phyloP scores from a whole-genome alignment of 768 basidiomycete species.

The Auriculariales sp. region DNA sequence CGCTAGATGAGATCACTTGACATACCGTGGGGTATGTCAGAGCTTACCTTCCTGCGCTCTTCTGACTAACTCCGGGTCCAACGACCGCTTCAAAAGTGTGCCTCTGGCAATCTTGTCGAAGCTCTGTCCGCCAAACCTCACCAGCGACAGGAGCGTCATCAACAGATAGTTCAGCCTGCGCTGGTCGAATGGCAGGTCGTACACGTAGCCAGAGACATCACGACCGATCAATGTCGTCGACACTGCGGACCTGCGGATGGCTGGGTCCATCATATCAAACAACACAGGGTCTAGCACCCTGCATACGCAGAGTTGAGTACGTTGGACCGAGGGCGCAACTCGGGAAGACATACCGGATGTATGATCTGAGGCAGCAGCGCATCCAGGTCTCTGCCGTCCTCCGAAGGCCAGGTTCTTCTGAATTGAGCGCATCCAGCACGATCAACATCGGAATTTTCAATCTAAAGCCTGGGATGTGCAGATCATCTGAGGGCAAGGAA shows the following conservation, averaged over 20 bases:
- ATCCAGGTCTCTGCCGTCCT: slow-evolving; percentile 94
- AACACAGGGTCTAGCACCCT: slow-evolving; percentile 88
- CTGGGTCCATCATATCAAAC: slow-evolving; percentile 58
- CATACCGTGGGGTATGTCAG: background rate
- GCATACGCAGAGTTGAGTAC: background rate
- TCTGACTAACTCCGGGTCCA: slow-evolving; percentile 44
- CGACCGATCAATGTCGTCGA: slow-evolving; percentile 42
- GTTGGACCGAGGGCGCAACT: too few relatives aligned
- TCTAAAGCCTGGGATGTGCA: slow-evolving; percentile 60
- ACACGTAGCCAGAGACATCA: slow-evolving; percentile 51
- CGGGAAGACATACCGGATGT: slow-evolving; percentile 58
- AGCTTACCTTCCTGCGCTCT: slow-evolving; percentile 45
- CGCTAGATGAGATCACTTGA: background rate
- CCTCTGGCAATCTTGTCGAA: slow-evolving; percentile 62
- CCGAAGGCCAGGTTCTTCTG: slow-evolving; percentile 55
- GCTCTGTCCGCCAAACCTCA: slow-evolving; percentile 81
- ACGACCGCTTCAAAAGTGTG: slow-evolving; percentile 47
- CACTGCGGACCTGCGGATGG: slow-evolving; percentile 37
- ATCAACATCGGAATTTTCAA: slow-evolving; percentile 81
- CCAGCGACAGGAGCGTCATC: slow-evolving; percentile 60
- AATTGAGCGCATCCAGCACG: slow-evolving; percentile 70
- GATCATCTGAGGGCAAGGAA: slow-evolving; percentile 47
- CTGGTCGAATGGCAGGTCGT: slow-evolving; percentile 68
- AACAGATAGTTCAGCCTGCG: slow-evolving; percentile 56
- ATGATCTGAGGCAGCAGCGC: slow-evolving; percentile 84